Base-by-base conservation (phyloP, 306 rosid genomes). In the Chamaecrista fasciculata region DNA sequence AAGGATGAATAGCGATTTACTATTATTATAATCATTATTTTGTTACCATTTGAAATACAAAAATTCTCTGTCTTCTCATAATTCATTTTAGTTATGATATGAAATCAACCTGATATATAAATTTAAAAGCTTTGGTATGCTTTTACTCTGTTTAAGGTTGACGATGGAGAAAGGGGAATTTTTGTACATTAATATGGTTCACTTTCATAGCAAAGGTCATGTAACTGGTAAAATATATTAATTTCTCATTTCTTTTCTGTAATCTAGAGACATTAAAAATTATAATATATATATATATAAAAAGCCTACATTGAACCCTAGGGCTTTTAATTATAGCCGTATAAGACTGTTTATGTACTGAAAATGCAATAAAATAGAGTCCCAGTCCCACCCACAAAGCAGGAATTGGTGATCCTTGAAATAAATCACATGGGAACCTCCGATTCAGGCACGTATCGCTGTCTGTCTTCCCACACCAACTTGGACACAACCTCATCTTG, bases 401-500 rank as follows among this genome's bases (percentile, higher is more conserved):
- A 0, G 4, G 16, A 28, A 62, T 74, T 39, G 34, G 57, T 70
- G 20, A 39, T 52, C 71, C 75, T 15, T 36, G 57, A 47, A 29
- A 23, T 71, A 5, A 1, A n/a, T 83, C 80, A 90, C 79, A 88
- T 83, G 76, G 96, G 91, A 24, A 86, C 81, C 80, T 83, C 90
- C 8, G 96, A 79, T 70, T 82, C 98, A 1, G 85, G 68, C 77
- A 83, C 87, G 42, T 82, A 79, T 67, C 29, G 86, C 64, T 80
- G 77, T 66, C 96, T 85, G 3, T 83, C 96, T 69, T 90, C 97
- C 98, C 98, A 93, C 58, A 86, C 97, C 90, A 93, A 76, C 86
- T 90, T 84, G 73, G 98, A 77, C 26, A 90, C 91, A 75, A 82
- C 66, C 75, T 93, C 97, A 66, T 93, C 98, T 62, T 76, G 75